A percentile compares a stretch with the other conserved stretches of the same genome.
phyloP scores from a whole-genome alignment of 1,139 yeast genomes.

The Yamadazyma aaseri region DNA sequence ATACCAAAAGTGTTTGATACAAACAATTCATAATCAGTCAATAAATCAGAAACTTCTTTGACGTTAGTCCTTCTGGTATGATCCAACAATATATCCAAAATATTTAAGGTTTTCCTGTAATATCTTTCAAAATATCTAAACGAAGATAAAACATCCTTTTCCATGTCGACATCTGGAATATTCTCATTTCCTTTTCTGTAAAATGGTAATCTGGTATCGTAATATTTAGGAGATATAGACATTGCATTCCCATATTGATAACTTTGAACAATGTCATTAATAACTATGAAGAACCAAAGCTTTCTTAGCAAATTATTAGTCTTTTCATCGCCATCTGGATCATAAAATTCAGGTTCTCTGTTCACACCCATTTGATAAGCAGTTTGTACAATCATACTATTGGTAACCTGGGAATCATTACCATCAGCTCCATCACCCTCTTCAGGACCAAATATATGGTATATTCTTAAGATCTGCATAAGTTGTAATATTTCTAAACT shows the following conservation, averaged over 20 bases:
- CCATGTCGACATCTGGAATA: conserved; percentile 27
- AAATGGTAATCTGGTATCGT: conserved; percentile 23
- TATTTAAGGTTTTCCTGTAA: conserved; percentile 19
- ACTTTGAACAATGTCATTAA: conserved; percentile 23
- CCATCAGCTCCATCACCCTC: conserved; percentile 53
- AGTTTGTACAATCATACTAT: conserved; percentile 41
- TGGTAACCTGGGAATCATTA: conserved; percentile 38
- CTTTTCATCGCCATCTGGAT: conserved; percentile 24
- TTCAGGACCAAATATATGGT: conserved; percentile 48
- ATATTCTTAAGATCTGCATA: conserved; percentile 36
- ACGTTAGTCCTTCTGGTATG: conserved; percentile 21
- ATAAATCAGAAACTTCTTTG: conserved; percentile 19
- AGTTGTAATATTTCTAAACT: conserved; percentile 53
- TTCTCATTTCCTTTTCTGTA: conserved; percentile 23
- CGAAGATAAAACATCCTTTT: conserved; percentile 19
- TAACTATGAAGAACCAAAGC: conserved; percentile 32
- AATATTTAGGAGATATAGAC: conserved; percentile 17
- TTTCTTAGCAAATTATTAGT: conserved; percentile 35
- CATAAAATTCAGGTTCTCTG: conserved; percentile 41
- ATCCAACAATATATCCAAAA: conserved; percentile 26
- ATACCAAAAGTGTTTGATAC: conserved; percentile 23
- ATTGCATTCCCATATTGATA: conserved; percentile 27
- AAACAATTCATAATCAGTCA: conserved; percentile 30
- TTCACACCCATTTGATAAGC: conserved; percentile 48
- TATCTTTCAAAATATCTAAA: conserved; percentile 26